Percentiles rank a stretch among this genome's conserved stretches.
These are phyloP conservation scores for Phytophthora nicotianae DNA, from an alignment of 352 stramenopile genomes.

Conservation along the genomic window DNA sequence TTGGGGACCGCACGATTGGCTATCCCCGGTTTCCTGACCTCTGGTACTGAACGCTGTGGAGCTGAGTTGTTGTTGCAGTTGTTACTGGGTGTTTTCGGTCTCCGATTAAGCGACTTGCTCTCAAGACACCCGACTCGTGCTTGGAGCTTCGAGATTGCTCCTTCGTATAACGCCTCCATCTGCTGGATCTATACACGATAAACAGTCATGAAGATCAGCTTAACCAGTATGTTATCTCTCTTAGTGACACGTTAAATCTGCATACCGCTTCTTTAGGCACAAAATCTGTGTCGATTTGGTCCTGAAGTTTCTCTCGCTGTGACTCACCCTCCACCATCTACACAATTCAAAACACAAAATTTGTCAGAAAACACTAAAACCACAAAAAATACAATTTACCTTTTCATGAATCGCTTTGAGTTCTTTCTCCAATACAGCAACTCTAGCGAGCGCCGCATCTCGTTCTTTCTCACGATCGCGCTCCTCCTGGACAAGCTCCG, in stretches of 20 bases:
- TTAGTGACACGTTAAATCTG: background rate
- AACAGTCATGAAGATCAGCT: constrained; percentile 1
- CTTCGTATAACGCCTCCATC: constrained; percentile 77
- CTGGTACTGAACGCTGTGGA: constrained; percentile 26
- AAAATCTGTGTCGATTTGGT: constrained; percentile 58
- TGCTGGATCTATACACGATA: constrained; percentile 52
- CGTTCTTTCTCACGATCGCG: constrained; percentile 53
- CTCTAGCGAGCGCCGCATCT: constrained; percentile 23
- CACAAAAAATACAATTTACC: constrained; percentile 15
- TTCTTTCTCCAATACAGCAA: constrained; percentile 38
- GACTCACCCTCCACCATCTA: constrained; percentile 43
- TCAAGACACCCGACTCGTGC: constrained; percentile 65
- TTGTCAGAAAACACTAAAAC: background rate
- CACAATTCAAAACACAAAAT: background rate
- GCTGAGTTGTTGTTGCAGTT: constrained; percentile 31
- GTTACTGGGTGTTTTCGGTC: constrained; percentile 28
- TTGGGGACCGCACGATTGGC: constrained; percentile 46
- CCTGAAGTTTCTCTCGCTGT: constrained; percentile 39
- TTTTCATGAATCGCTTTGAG: constrained; percentile 42
- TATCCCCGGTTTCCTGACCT: constrained; percentile 30
- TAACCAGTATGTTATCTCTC: background rate
- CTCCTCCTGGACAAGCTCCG: constrained; percentile 65
- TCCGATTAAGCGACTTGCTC: constrained; percentile 41
- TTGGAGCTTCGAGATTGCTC: constrained; percentile 76
- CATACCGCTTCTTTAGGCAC: constrained; percentile 56